A percentile compares a stretch with the other conserved stretches of the same genome.
Conservation (phyloP, 1,284 basidiomycete species). For the Tylopilus sp. region DNA sequence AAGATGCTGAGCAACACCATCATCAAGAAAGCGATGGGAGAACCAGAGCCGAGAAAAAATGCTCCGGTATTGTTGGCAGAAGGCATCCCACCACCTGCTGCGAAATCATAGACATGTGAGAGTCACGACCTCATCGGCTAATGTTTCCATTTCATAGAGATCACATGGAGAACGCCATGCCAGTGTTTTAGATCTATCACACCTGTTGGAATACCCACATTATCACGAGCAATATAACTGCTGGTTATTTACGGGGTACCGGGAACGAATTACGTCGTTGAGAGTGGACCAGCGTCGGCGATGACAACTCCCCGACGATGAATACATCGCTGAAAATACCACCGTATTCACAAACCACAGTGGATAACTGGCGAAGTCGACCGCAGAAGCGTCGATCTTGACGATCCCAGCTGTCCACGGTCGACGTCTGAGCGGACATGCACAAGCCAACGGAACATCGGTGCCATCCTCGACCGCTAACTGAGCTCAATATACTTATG, state of each 20-base stretch:
- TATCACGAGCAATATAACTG: not conserved
- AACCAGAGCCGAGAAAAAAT: slow-evolving; percentile 33
- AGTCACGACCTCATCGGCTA: not conserved
- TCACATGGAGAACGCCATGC: not conserved
- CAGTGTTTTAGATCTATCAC: not conserved
- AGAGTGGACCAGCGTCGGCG: too few species aligned
- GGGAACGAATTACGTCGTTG: not conserved
- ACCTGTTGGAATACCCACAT: slow-evolving; percentile 8
- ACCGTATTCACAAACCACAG: too few species aligned
- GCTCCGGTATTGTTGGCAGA: slow-evolving; percentile 27
- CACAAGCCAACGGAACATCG: too few species aligned
- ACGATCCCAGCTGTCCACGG: too few species aligned
- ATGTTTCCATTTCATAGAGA: not conserved
- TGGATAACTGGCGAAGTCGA: too few species aligned
- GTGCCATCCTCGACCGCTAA: too few species aligned
- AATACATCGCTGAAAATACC: too few species aligned
- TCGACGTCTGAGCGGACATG: too few species aligned
- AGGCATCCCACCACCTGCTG: slow-evolving; percentile 24
- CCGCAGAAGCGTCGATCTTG: too few species aligned
- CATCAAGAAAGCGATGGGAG: slow-evolving; percentile 49
- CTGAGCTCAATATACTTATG: too few species aligned
- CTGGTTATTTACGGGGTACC: not conserved
- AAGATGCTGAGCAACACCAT: slow-evolving; percentile 57
- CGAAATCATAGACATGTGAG: slow-evolving; percentile 25
- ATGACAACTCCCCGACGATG: too few species aligned